Conservation (phyloP, 208 protist species). For the Crithidia brevicula region DNA sequence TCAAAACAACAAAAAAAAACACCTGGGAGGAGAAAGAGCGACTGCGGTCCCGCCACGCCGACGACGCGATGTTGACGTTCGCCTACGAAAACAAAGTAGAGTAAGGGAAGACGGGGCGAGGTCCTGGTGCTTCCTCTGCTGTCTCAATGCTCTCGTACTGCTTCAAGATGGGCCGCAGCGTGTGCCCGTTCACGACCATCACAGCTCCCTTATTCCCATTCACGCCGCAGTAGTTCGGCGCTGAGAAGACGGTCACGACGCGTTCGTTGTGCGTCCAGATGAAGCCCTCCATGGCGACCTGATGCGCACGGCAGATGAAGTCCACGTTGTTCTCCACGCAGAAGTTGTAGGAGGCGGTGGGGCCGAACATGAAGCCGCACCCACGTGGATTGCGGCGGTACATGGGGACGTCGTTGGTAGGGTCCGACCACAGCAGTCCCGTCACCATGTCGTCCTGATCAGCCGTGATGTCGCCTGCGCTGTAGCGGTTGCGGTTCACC, state of each 20-base stretch:
- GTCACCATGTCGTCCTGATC: conserved; percentile 96
- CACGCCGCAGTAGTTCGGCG: conserved; percentile 78
- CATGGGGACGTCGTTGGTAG: conserved; percentile 77
- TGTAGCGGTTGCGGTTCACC: conserved; percentile 51
- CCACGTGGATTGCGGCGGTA: conserved; percentile 97
- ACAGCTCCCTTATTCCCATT: conserved; percentile 76
- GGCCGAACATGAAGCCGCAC: conserved; percentile 97
- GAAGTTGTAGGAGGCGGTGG: conserved; percentile 94
- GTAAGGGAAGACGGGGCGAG: conserved; percentile 26
- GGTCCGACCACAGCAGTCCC: conserved; percentile 99
- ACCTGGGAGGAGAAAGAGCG: no score
- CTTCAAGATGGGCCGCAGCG: conserved; percentile 44
- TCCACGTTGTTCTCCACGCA: conserved; percentile 97
- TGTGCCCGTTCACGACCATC: conserved; percentile 44
- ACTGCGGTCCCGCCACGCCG: no score
- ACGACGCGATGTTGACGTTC: no score
- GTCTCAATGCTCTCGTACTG: conserved; percentile 50
- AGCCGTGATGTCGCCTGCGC: conserved; percentile 84
- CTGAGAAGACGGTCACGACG: conserved; percentile 76
- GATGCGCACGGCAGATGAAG: conserved; percentile 93
- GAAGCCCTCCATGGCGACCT: conserved; percentile 92
- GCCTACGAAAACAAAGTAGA: conserved; percentile 23
- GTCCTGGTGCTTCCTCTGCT: conserved; percentile 10
- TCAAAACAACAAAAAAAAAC: not conserved
- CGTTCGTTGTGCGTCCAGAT: conserved; percentile 56